Conservation (phyloP, 352 stramenopile genomes). For the Pythium sukuiense region DNA sequence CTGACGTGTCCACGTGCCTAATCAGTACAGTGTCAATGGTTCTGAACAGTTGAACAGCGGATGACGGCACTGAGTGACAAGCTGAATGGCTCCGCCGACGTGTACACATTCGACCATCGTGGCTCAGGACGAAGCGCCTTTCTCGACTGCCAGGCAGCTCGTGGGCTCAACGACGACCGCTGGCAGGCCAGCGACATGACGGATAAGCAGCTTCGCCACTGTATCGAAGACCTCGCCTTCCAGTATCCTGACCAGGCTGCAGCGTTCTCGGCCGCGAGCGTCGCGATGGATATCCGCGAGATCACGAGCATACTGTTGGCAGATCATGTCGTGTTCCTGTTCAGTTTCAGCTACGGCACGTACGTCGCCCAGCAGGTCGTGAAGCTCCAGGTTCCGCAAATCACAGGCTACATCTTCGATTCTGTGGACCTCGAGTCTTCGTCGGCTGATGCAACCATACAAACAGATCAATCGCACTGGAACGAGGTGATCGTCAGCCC, state of each 20-base stretch:
- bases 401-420: slow-evolving; percentile 30
- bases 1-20: no score
- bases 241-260: slow-evolving; percentile 18
- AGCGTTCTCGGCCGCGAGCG: slow-evolving; percentile 24
- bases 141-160: slow-evolving; percentile 27
- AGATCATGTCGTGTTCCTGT: slow-evolving; percentile 18
- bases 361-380: slow-evolving; percentile 27
- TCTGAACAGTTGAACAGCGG: no score
- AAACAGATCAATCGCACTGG: slow-evolving; percentile 21
- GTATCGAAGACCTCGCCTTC: slow-evolving; percentile 26
- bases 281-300: slow-evolving; percentile 19
- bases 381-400: slow-evolving; percentile 17
- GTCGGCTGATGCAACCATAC: neutral
- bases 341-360: slow-evolving; percentile 32
- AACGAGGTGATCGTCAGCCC: slow-evolving; percentile 16
- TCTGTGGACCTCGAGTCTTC: no score
- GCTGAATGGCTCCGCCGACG: slow-evolving; percentile 13
- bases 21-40: slow-evolving; percentile 8
- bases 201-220: slow-evolving; percentile 9
- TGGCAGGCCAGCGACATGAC: neutral
- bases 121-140: slow-evolving; percentile 31
- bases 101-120: slow-evolving; percentile 37
- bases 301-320: slow-evolving; percentile 24
- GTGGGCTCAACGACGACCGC: slow-evolving; percentile 9
- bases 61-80: neutral